Percentiles rank a stretch among this genome's conserved stretches.
These are phyloP conservation scores for Botrytis cinerea DNA, from an alignment of 2,329 filamentous ascomycete genomes.

Conservation along the genomic window DNA sequence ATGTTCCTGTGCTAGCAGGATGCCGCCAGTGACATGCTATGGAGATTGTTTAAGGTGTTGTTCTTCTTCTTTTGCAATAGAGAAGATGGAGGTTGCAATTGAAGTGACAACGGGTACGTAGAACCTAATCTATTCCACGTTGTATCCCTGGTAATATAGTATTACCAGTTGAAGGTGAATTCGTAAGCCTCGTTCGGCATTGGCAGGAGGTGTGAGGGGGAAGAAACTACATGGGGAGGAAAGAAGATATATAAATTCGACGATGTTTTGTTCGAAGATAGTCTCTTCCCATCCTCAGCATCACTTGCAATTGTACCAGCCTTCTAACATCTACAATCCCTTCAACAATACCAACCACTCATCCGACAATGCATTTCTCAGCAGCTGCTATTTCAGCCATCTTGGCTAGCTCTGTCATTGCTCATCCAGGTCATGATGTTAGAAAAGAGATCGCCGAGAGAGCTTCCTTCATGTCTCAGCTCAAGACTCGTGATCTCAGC, in stretches of 20 bases:
- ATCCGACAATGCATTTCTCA: conserved; percentile 6
- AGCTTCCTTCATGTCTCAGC: conserved; percentile 41
- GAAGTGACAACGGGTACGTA: not conserved
- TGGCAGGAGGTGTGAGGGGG: not conserved
- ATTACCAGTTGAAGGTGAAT: not conserved
- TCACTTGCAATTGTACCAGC: not conserved
- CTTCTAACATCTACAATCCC: not conserved
- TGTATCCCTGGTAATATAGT: not conserved
- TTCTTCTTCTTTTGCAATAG: not conserved
- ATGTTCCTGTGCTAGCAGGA: not conserved
- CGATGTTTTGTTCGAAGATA: not conserved
- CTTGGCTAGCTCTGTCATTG: conserved; percentile 23
- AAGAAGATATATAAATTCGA: not conserved
- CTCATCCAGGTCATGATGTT: conserved; percentile 46
- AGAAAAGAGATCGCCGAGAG: conserved; percentile 43
- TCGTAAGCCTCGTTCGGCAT: not conserved
- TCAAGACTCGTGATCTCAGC: conserved; percentile 42
- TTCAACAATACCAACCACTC: not conserved
- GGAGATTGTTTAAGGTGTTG: not conserved
- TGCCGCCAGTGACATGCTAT: not conserved
- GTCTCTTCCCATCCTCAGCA: not conserved
- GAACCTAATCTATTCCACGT: not conserved
- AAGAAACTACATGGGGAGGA: not conserved
- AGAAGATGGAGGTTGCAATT: not conserved
- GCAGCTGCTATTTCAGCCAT: not conserved